These are phyloP conservation scores for Prillingera fragicola DNA, from an alignment of 1,284 basidiomycete genomes.

Conservation along the genomic window DNA sequence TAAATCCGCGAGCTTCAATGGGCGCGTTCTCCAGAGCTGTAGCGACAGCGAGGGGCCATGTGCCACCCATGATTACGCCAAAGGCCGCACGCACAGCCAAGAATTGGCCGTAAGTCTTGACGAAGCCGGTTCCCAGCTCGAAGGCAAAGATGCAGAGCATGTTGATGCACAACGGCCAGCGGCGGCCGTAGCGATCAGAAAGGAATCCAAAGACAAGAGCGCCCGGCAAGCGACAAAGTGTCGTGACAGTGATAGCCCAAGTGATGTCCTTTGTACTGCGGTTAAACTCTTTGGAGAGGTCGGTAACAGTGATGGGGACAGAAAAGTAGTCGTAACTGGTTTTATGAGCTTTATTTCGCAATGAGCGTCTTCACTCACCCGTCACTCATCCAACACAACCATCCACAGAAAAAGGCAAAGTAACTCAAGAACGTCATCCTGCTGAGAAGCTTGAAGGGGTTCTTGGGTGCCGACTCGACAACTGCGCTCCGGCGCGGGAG, in stretches of 20 bases:
- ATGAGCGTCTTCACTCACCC: slow-evolving; percentile 9
- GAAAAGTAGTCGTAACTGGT: slow-evolving; percentile 25
- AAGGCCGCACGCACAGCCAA: slow-evolving; percentile 59
- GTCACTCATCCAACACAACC: slow-evolving; percentile 58
- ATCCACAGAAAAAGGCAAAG: slow-evolving; percentile 50
- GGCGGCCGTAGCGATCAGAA: slow-evolving; percentile 81
- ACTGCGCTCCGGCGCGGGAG: slow-evolving; percentile 23
- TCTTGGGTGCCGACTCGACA: slow-evolving; percentile 25
- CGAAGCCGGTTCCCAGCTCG: slow-evolving; percentile 63
- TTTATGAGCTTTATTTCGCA: background rate
- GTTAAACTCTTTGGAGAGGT: slow-evolving; percentile 51
- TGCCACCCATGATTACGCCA: slow-evolving; percentile 73
- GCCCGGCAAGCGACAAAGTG: slow-evolving; percentile 81
- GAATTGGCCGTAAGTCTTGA: slow-evolving; percentile 50
- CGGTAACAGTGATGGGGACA: slow-evolving; percentile 46
- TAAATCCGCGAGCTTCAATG: slow-evolving; percentile 74
- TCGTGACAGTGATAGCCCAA: slow-evolving; percentile 81
- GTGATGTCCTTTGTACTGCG: slow-evolving; percentile 42
- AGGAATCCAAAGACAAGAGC: slow-evolving; percentile 73
- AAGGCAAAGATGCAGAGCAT: slow-evolving; percentile 65
- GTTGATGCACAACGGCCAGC: slow-evolving; percentile 83
- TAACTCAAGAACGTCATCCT: slow-evolving; percentile 10
- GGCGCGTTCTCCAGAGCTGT: slow-evolving; percentile 79
- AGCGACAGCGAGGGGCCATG: slow-evolving; percentile 48
- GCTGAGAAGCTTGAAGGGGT: slow-evolving; percentile 45